Conservation (phyloP, 208 protist genomes). For the Crithidia brevicula region DNA sequence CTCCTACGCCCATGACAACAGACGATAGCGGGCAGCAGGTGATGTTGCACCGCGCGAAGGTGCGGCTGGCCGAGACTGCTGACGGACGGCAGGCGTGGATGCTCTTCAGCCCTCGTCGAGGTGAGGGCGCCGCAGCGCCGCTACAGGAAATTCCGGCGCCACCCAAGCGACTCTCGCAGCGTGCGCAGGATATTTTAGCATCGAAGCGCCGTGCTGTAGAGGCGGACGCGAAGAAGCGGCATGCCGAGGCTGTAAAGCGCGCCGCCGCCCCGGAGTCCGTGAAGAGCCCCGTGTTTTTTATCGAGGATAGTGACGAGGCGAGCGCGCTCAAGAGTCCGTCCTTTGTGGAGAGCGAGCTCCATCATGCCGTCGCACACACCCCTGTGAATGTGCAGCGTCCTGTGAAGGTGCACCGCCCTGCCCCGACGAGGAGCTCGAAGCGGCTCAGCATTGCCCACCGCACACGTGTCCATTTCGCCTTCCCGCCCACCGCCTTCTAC, state of each 20-base stretch:
- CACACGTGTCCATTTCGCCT: conserved; percentile 29
- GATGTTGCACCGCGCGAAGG: conserved; percentile 36
- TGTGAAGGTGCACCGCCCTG: not conserved
- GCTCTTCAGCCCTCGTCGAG: conserved; percentile 42
- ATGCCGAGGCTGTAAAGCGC: conserved; percentile 31
- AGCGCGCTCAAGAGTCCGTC: too few species aligned
- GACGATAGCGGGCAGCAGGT: conserved; percentile 45
- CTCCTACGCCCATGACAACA: conserved; percentile 39
- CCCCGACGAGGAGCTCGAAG: conserved; percentile 7
- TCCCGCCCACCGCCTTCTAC: conserved; percentile 34
- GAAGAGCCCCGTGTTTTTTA: conserved; percentile 12
- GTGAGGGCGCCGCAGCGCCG: conserved; percentile 19
- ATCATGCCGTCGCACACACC: too few species aligned
- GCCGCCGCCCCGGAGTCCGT: conserved; percentile 10
- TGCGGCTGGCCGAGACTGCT: conserved; percentile 40
- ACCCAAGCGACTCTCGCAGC: conserved; percentile 61
- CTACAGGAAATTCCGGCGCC: conserved; percentile 54
- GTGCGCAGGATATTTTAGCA: conserved; percentile 65
- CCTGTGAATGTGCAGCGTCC: too few species aligned
- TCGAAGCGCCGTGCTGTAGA: conserved; percentile 45
- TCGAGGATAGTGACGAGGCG: conserved; percentile 1
- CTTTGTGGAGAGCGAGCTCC: too few species aligned
- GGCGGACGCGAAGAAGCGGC: conserved; percentile 40
- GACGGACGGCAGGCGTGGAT: conserved; percentile 70
- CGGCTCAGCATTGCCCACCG: conserved; percentile 25